Evolutionary conservation across 139 green algal species (phyloP).

Genomic region (Ulvella scutata): DNA sequence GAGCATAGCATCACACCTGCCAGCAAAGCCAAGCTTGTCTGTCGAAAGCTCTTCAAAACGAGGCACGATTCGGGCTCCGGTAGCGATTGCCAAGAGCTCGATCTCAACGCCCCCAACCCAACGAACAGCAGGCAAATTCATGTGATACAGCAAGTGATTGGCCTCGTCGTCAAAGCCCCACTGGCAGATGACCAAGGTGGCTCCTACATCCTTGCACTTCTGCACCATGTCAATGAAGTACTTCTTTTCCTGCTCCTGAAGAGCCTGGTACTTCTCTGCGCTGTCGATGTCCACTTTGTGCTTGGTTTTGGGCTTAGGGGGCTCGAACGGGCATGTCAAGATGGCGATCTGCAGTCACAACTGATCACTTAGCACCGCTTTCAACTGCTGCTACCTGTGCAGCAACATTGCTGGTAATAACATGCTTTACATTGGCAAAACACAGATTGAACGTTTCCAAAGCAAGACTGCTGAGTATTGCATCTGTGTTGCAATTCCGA

Average conservation of each 20-base stretch:
- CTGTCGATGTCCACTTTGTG: conserved; percentile 98
- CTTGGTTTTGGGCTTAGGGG: conserved; percentile 99
- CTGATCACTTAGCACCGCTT: background rate
- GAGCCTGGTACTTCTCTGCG: conserved; percentile 93
- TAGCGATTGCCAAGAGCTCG: conserved; percentile 96
- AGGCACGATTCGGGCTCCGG: conserved; percentile 86
- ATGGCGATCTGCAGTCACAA: conserved; percentile 65
- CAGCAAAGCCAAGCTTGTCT: conserved; percentile 86
- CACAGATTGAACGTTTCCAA: too few species aligned
- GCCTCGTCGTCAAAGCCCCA: conserved; percentile 99
- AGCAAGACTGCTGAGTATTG: too few species aligned
- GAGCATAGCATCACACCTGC: conserved; percentile 20
- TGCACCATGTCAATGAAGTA: conserved; percentile 99
- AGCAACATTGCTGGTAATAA: too few species aligned
- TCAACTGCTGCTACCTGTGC: too few species aligned
- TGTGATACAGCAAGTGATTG: conserved; percentile 95
- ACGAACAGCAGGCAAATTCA: conserved; percentile 78
- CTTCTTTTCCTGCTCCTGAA: conserved; percentile 71
- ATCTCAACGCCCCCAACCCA: conserved; percentile 98
- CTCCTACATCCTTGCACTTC: conserved; percentile 80
- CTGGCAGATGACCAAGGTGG: conserved; percentile 88
- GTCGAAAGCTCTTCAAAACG: conserved; percentile 73
- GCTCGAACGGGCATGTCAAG: conserved; percentile 98
- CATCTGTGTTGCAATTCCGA: too few species aligned
- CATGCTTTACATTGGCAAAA: too few species aligned